phyloP scores from a whole-genome alignment of 345 rosid genomes.

The Salix dunnii region DNA sequence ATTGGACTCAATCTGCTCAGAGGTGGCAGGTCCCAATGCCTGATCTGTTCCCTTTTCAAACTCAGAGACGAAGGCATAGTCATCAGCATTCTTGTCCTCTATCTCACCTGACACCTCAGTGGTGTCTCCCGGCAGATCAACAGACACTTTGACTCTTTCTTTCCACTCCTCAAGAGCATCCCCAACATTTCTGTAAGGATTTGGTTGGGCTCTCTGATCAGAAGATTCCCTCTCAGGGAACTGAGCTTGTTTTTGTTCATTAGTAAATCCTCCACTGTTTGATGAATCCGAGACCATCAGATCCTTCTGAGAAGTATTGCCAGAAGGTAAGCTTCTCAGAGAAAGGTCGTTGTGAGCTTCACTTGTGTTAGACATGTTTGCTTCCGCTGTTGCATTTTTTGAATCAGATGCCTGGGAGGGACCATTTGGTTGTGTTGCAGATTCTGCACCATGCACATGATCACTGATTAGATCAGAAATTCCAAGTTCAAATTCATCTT shows the following conservation, averaged over 20 bases:
- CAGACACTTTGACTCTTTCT: conserved; percentile 70
- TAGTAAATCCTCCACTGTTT: conserved; percentile 46
- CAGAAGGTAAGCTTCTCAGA: conserved; percentile 47
- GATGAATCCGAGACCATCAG: conserved; percentile 44
- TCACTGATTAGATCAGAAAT: conserved; percentile 33
- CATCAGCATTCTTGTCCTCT: conserved; percentile 69
- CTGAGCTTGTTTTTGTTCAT: conserved; percentile 39
- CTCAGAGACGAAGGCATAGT: conserved; percentile 73
- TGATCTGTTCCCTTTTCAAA: conserved; percentile 74
- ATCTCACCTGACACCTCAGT: conserved; percentile 48
- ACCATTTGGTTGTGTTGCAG: conserved; percentile 51
- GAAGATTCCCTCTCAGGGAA: conserved; percentile 42
- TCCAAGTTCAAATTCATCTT: conserved; percentile 37
- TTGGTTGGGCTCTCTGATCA: conserved; percentile 49
- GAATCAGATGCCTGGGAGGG: conserved; percentile 41
- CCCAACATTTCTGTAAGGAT: conserved; percentile 78
- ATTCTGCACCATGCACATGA: conserved; percentile 42
- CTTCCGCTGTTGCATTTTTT: conserved; percentile 47
- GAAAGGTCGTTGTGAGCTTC: conserved; percentile 43
- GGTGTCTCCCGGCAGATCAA: conserved; percentile 54
- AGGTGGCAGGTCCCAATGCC: conserved; percentile 80
- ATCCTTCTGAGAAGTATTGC: conserved; percentile 48
- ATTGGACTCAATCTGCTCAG: conserved; percentile 68
- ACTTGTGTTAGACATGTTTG: conserved; percentile 36
- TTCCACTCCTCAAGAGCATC: conserved; percentile 94